Conservation (phyloP, 768 basidiomycete species). For the Russula ochroleuca region DNA sequence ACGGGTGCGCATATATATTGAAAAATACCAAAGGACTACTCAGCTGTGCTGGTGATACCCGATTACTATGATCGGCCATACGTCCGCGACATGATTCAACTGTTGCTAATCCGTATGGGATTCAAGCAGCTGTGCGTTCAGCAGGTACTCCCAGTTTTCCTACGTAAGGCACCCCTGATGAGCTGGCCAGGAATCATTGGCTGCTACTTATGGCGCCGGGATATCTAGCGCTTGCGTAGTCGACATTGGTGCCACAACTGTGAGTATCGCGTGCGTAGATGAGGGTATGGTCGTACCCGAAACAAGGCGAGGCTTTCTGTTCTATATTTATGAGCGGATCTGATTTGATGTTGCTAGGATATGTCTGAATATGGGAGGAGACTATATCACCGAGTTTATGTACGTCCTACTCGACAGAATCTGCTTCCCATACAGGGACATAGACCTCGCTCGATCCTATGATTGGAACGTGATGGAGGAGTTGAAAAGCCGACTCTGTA, state of each 20-base stretch:
- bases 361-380: conserved; percentile 82
- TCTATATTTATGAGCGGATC: background rate
- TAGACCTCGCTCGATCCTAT: conserved; percentile 69
- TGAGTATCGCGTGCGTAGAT: conserved; percentile 88
- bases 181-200: conserved; percentile 70
- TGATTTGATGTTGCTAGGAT: conserved; percentile 46
- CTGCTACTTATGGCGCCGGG: conserved; percentile 93
- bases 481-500: conserved; percentile 79
- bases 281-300: conserved; percentile 87
- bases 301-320: conserved; percentile 55
- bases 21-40: conserved; percentile 59
- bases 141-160: conserved; percentile 51
- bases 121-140: conserved; percentile 93
- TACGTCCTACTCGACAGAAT: conserved; percentile 74
- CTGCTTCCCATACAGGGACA: conserved; percentile 82
- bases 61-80: conserved; percentile 87
- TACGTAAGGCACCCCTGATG: conserved; percentile 11
- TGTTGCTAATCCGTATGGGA: conserved; percentile 74
- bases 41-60: conserved; percentile 83
- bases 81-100: conserved; percentile 68
- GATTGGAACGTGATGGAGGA: conserved; percentile 94
- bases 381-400: conserved; percentile 91
- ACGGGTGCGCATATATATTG: conserved; percentile 10
- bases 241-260: conserved; percentile 83
- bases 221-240: conserved; percentile 94